Evolutionary conservation across 176 grass and related monocot species (phyloP).

Genomic region (Raddia distichophylla): DNA sequence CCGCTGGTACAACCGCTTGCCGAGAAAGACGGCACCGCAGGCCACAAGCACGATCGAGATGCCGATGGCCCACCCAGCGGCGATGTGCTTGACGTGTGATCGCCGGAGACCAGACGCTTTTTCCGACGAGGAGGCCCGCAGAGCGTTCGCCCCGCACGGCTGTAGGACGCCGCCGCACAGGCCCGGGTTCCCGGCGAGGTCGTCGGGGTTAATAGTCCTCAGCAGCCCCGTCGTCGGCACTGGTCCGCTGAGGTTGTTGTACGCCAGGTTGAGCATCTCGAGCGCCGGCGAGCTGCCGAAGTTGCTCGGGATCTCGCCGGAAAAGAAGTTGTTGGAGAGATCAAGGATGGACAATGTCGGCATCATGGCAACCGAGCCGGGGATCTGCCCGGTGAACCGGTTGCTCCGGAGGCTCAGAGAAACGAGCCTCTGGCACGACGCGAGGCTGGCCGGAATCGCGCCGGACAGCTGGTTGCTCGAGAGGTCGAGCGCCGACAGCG

Average conservation of each 20-base stretch:
- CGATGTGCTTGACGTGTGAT: slow-evolving; percentile 78
- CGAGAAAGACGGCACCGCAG: slow-evolving; percentile 48
- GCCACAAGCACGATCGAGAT: slow-evolving; percentile 48
- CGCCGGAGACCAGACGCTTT: slow-evolving; percentile 28
- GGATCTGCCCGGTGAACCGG: slow-evolving; percentile 73
- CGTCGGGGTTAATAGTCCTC: slow-evolving; percentile 83
- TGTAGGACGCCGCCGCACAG: slow-evolving; percentile 75
- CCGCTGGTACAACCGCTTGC: slow-evolving; percentile 58
- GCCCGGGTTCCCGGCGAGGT: slow-evolving; percentile 79
- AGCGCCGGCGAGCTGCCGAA: slow-evolving; percentile 89
- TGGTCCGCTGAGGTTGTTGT: slow-evolving; percentile 88
- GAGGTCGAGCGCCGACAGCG: slow-evolving; percentile 79
- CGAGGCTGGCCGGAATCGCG: slow-evolving; percentile 69
- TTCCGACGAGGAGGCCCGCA: slow-evolving; percentile 35
- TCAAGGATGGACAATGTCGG: slow-evolving; percentile 86
- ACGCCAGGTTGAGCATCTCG: slow-evolving; percentile 86
- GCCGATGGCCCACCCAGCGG: slow-evolving; percentile 77
- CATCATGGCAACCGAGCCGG: slow-evolving; percentile 66
- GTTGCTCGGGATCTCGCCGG: slow-evolving; percentile 76
- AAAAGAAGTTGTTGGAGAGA: slow-evolving; percentile 85
- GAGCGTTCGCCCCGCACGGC: slow-evolving; percentile 44
- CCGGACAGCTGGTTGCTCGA: slow-evolving; percentile 81
- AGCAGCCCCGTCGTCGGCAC: slow-evolving; percentile 73
- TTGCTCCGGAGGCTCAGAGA: slow-evolving; percentile 79
- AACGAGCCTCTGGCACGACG: slow-evolving; percentile 75